Evolutionary conservation across 495 filamentous ascomycete genomes (phyloP).

Genomic region (Penicillium coprophilum): DNA sequence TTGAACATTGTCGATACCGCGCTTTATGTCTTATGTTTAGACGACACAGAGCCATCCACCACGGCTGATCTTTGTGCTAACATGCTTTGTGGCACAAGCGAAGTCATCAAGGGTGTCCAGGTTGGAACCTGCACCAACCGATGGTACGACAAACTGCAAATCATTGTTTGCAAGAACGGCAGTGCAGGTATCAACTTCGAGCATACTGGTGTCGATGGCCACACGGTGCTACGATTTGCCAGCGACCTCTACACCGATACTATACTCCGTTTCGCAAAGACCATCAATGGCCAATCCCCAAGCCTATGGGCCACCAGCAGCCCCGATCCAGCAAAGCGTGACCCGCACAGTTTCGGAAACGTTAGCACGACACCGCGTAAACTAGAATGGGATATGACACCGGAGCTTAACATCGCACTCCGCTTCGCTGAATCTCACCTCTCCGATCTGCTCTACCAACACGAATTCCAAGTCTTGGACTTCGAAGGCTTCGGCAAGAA

Average conservation of each 20-base stretch:
- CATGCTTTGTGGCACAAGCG: conserved; percentile 95
- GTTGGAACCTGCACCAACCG: conserved; percentile 96
- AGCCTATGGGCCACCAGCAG: conserved; percentile 87
- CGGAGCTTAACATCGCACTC: conserved; percentile 85
- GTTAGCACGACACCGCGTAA: conserved; percentile 94
- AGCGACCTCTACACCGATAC: conserved; percentile 98
- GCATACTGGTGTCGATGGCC: conserved; percentile 96
- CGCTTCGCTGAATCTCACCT: conserved; percentile 94
- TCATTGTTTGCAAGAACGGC: conserved; percentile 98
- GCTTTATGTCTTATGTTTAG: conserved; percentile 86
- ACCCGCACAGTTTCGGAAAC: conserved; percentile 90
- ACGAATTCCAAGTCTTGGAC: conserved; percentile 91
- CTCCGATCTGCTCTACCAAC: conserved; percentile 92
- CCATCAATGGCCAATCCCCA: conserved; percentile 93
- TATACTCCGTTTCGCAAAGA: conserved; percentile 91
- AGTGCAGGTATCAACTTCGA: conserved; percentile 99
- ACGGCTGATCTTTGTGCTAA: conserved; percentile 86
- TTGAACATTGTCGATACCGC: conserved; percentile 93
- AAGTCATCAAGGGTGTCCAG: conserved; percentile 89
- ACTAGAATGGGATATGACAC: conserved; percentile 96
- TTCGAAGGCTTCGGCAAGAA: conserved; percentile 91
- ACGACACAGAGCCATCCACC: conserved; percentile 81
- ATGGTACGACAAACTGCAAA: conserved; percentile 99
- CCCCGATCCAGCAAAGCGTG: conserved; percentile 91
- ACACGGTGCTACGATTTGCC: conserved; percentile 94